Conservation (phyloP, 306 rosid species). For the Pterocarpus santalinus region DNA sequence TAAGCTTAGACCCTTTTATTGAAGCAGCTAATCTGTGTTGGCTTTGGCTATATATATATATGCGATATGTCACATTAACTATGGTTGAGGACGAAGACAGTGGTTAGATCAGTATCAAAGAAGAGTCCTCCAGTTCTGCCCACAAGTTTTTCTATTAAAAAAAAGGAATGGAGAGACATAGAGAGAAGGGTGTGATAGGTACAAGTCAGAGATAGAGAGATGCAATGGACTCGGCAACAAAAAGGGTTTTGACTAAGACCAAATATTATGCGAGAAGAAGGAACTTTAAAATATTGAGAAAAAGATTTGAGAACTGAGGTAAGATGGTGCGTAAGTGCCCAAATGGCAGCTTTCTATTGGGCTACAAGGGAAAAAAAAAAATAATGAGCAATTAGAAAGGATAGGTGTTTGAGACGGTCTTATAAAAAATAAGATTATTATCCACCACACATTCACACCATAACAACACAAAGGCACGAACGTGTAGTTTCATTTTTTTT, state of each 20-base stretch:
- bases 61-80: not conserved
- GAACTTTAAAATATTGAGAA: conserved; percentile 17
- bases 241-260: conserved; percentile 73
- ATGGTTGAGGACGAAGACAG: conserved; percentile 20
- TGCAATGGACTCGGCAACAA: conserved; percentile 72
- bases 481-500: not conserved
- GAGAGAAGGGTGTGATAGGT: conserved; percentile 22
- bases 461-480: not conserved
- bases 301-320: conserved; percentile 54
- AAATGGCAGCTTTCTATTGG: conserved; percentile 41
- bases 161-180: conserved; percentile 33
- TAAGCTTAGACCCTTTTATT: not conserved
- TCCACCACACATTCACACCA: not conserved
- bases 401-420: conserved; percentile 5
- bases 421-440: not conserved
- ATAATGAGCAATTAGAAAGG: not conserved
- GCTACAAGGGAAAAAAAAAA: not conserved
- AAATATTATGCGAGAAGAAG: not conserved
- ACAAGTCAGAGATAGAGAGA: conserved; percentile 49
- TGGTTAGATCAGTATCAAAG: conserved; percentile 44
- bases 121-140: conserved; percentile 38
- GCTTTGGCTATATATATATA: no score
- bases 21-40: not conserved
- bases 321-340: conserved; percentile 63
- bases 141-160: conserved; percentile 18